A percentile compares a stretch with the other conserved stretches of the same genome.
phyloP scores from a whole-genome alignment of 2,329 filamentous ascomycete species.

The Teratosphaeria pseudoeucalypti region DNA sequence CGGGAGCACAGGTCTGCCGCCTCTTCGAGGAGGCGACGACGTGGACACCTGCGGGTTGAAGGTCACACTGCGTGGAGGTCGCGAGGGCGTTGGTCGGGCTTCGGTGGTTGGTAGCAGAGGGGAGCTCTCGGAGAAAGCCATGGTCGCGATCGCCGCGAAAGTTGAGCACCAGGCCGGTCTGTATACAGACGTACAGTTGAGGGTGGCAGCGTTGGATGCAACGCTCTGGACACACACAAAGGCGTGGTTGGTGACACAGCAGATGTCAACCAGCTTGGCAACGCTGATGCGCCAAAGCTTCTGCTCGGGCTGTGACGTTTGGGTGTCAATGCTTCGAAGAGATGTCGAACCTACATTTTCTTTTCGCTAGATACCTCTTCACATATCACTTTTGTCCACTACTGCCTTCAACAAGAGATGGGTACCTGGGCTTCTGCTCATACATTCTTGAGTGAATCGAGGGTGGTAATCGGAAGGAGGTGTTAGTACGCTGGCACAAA shows the following conservation, averaged over 20 bases:
- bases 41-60: conserved; percentile 57
- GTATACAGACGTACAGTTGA: neutral
- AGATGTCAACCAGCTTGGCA: neutral
- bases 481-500: neutral
- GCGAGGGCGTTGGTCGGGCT: conserved; percentile 9
- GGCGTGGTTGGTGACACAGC: neutral
- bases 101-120: conserved; percentile 6
- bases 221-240: neutral
- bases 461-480: neutral
- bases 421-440: neutral
- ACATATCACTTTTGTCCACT: neutral
- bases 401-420: neutral
- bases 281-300: neutral
- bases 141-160: neutral
- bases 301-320: neutral
- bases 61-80: conserved; percentile 55
- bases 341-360: neutral
- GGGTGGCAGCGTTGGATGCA: neutral
- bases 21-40: conserved; percentile 29
- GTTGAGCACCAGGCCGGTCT: neutral
- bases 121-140: conserved; percentile 4
- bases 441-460: neutral
- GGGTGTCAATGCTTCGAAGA: conserved; percentile 22
- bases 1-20: conserved; percentile 21
- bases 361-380: neutral